Evolutionary conservation across 352 stramenopile genomes (phyloP), one percentile per base, ranked within the genome.

Genomic region (Elongisporangium senticosum): DNA sequence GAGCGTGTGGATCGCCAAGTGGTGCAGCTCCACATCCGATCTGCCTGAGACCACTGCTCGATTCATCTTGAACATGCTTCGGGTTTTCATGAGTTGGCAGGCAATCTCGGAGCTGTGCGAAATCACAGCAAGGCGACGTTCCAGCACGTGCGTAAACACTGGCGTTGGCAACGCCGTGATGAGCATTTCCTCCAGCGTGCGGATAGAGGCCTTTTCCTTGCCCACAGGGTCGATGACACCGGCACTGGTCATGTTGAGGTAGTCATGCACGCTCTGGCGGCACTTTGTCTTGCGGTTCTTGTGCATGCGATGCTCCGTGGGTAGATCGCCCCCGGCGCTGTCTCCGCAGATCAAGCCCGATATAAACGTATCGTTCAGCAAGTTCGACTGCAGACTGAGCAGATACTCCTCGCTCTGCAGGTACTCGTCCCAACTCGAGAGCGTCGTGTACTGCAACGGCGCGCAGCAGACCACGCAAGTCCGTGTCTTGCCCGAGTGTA

Each of bases 271-370:
- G 53, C 74, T 93, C 55, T 95, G 86, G 19, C 83, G 72, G 55
- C 84, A 93, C 50, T 95, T 95, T 10, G 75, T 59, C 49, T 87
- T 90, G 23, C 84, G 74, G 57, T 92, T 92, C 56, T 88, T 90
- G 63, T 93, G 82, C 84, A 95, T 94, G 19, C 86, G 71, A 48
- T 94, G 79, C 59, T 95, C 86, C 1, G 83, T 95, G 1, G 86
- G 86, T 20, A 95, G 50, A 55, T 95, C 86, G 8, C 83, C 83
- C 0, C 69, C 74, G 10, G 73, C 68, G 59, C 69, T 88, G 37
- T 93, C 82, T 0, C 84, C 84, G 39, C 86, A 95, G 22, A 95
- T 86, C 10, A 95, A 58, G 1, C 74, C 79, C 14, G 78, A 88
- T 28, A 95, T 79, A 55, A 94, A 95, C 3, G 71, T 65, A 57